These are phyloP conservation scores for Podila epigama DNA, from an alignment of 192 early-diverging fungal genomes.

Conservation along the genomic window DNA sequence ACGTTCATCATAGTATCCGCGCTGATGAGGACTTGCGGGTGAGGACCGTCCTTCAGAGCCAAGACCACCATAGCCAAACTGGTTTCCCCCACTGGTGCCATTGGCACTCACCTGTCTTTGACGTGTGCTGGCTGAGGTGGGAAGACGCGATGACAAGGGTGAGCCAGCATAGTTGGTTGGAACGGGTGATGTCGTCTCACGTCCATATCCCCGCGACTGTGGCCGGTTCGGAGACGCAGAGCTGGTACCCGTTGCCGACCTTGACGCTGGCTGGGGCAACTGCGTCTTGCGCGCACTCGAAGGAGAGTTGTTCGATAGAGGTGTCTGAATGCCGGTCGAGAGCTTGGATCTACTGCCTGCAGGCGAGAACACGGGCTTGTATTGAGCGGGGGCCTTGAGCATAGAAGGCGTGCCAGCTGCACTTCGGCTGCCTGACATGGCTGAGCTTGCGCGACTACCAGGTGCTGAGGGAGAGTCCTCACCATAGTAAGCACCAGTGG, in stretches of 20 bases:
- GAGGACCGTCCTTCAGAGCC: conserved; percentile 14
- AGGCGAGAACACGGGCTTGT: conserved; percentile 42
- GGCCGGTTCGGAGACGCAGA: conserved; percentile 1
- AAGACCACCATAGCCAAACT: conserved; percentile 13
- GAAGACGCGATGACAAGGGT: neutral
- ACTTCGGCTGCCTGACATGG: conserved; percentile 30
- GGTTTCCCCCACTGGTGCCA: conserved; percentile 1
- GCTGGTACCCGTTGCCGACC: neutral
- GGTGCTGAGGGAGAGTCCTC: conserved; percentile 13
- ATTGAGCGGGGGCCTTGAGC: conserved; percentile 5
- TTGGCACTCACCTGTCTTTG: conserved; percentile 37
- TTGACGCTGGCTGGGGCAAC: conserved; percentile 27
- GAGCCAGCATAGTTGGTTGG: conserved; percentile 19
- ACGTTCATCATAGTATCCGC: conserved; percentile 17
- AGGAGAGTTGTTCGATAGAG: neutral
- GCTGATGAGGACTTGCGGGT: conserved; percentile 15
- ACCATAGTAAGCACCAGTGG: conserved; percentile 12
- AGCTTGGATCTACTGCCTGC: conserved; percentile 36
- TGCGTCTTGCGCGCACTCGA: conserved; percentile 20
- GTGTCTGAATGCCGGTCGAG: conserved; percentile 27
- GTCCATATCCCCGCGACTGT: conserved; percentile 13
- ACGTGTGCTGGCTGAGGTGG: conserved; percentile 19
- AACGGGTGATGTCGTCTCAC: conserved; percentile 17
- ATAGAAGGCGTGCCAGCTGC: conserved; percentile 24
- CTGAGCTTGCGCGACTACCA: conserved; percentile 3